Evolutionary conservation across 441 rosid species (phyloP).

Genomic region (Pelargonium fulgidum): DNA sequence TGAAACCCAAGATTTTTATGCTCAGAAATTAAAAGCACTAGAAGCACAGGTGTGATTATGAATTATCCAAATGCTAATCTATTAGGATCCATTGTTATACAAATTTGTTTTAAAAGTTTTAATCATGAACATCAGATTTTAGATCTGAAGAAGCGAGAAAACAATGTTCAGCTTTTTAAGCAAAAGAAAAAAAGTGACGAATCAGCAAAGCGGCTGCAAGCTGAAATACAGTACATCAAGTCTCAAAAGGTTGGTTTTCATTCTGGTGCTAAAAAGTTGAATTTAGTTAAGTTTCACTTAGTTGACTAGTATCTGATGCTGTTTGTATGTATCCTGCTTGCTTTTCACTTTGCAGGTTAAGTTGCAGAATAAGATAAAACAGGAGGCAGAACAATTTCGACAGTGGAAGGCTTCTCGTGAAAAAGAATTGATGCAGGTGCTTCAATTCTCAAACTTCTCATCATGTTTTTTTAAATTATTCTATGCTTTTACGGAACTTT

Average conservation of each 20-base stretch:
- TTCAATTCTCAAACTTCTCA: slow-evolving; percentile 12
- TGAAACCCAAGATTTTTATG: slow-evolving; percentile 39
- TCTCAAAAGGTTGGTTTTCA: slow-evolving; percentile 48
- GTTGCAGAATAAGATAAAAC: slow-evolving; percentile 82
- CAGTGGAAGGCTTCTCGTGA: slow-evolving; percentile 90
- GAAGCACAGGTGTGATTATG: slow-evolving; percentile 47
- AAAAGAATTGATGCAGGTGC: slow-evolving; percentile 87
- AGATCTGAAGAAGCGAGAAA: slow-evolving; percentile 59
- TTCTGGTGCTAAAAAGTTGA: slow-evolving; percentile 9
- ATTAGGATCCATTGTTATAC: slow-evolving; percentile 12
- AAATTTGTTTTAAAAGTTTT: slow-evolving; percentile 8
- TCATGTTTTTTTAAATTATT: background rate
- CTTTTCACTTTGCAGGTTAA: slow-evolving; percentile 50
- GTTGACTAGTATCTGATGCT: slow-evolving; percentile 6
- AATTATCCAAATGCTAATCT: slow-evolving; percentile 5
- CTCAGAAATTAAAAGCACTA: slow-evolving; percentile 51
- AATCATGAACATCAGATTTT: slow-evolving; percentile 32
- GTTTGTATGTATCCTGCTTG: slow-evolving; percentile 13
- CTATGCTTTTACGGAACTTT: background rate
- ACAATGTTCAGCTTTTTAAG: slow-evolving; percentile 50
- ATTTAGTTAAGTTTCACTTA: slow-evolving; percentile 2
- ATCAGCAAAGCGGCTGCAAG: slow-evolving; percentile 51
- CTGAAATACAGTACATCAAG: slow-evolving; percentile 60
- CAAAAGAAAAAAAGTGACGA: slow-evolving; percentile 65
- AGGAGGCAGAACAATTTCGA: slow-evolving; percentile 87